Evolutionary conservation across 2,329 filamentous ascomycete genomes (phyloP).

Genomic region (Claviceps maximensis): DNA sequence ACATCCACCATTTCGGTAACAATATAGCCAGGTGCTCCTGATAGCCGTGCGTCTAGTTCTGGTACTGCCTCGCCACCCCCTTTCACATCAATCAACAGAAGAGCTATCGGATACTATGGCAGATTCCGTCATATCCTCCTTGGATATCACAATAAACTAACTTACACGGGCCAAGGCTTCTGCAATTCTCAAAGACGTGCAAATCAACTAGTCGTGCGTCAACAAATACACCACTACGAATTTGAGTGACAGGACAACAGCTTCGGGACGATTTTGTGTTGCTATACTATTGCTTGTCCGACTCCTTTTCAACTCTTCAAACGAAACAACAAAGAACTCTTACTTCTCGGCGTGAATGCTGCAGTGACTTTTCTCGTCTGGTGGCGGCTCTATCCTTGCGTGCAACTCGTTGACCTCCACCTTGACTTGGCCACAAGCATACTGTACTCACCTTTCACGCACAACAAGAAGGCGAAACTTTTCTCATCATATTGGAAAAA

Average conservation of each 20-base stretch:
- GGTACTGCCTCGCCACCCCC: neutral
- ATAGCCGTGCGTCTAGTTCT: slow-evolving; percentile 6
- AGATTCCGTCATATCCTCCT: slow-evolving; percentile 13
- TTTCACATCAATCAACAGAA: neutral
- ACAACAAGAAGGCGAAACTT: neutral
- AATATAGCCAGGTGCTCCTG: slow-evolving; percentile 4
- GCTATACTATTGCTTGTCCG: neutral
- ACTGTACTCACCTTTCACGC: neutral
- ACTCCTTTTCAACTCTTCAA: neutral
- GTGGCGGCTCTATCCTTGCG: neutral
- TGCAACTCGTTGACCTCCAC: neutral
- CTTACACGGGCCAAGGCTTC: slow-evolving; percentile 9
- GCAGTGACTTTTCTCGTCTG: neutral
- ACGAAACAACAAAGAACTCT: neutral
- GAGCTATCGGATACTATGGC: slow-evolving; percentile 4
- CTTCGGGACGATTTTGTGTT: neutral
- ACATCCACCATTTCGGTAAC: slow-evolving; percentile 7
- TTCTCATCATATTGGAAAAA: neutral
- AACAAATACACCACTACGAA: neutral
- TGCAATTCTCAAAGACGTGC: slow-evolving; percentile 7
- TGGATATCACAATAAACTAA: slow-evolving; percentile 11
- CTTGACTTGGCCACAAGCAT: neutral
- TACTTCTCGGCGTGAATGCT: neutral
- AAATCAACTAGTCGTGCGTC: neutral
- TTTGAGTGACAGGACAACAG: neutral